Evolutionary conservation across 768 basidiomycete species (phyloP), one percentile per base, ranked within the genome.

Genomic region (Hericium alpestre): DNA sequence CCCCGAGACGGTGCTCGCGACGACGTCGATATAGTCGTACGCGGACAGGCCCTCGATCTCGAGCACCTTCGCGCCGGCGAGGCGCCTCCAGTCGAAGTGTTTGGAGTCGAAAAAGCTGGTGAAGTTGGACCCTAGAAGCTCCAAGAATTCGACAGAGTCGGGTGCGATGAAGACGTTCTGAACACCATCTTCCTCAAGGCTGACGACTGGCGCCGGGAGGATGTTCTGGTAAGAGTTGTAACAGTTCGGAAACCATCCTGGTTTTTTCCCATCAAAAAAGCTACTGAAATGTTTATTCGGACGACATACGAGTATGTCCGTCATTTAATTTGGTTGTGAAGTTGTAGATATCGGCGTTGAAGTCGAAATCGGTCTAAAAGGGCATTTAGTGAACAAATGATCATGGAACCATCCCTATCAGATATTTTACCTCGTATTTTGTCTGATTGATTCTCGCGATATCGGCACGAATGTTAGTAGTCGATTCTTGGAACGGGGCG

Each of bases 361-460:
- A 84, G 63, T 83, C 82, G 59, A 81, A 86, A 60, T 85, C 83
- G 9, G 82, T 82, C 80, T 86, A 50, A 32, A 32, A 32, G 32
- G 4, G 18, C 18, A 13, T 4, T 32, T 22, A 15, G 20, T 18
- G 16, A 46, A 46, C 15, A 43, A 43, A 43, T 18, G 41, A 43
- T 43, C 18, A 43, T 43, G 12, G 18, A 41, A 12, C 41, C 41
- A 18, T 15, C 6, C 6, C 18, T 15, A 43, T 15, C 8, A 46
- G 15, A n/a, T 46, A n/a, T 10, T 66, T 55, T 57, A 80, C 81
- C 61, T 65, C 66, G 51, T 76, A 85, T 43, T 67, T 69, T 3
- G 79, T 79, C 2, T 61, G 65, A 58, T 78, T 79, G 38, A 84
- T 76, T 55, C 72, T 70, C 2, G 72, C 70, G 32, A 84, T 66